A percentile compares a stretch with the other conserved stretches of the same genome.
Evolutionary conservation across 352 stramenopile genomes (phyloP).

Genomic region (Pythium volutum): DNA sequence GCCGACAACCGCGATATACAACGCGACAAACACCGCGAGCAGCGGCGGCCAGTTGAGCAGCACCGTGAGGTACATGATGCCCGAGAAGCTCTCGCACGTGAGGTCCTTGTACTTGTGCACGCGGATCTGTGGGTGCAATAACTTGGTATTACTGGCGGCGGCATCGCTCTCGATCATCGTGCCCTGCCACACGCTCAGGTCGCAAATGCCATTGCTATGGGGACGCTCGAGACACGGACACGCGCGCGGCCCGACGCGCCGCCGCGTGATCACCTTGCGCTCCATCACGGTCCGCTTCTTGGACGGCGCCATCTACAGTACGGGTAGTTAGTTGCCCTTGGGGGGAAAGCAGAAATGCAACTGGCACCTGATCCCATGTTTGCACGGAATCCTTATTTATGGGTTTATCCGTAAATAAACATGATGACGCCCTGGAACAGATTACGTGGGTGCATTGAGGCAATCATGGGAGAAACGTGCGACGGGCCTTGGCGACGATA

Average conservation of each 20-base stretch:
- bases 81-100: slow-evolving; percentile 33
- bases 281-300: slow-evolving; percentile 34
- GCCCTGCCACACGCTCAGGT: slow-evolving; percentile 52
- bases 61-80: slow-evolving; percentile 49
- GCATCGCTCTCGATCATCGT: slow-evolving; percentile 40
- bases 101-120: slow-evolving; percentile 52
- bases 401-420: slow-evolving; percentile 1
- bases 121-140: slow-evolving; percentile 42
- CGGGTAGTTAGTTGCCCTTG: no score
- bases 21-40: slow-evolving; percentile 41
- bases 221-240: slow-evolving; percentile 33
- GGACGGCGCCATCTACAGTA: slow-evolving; percentile 33
- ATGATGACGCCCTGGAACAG: background rate
- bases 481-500: slow-evolving; percentile 58
- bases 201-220: slow-evolving; percentile 40
- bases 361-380: background rate
- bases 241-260: slow-evolving; percentile 2
- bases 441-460: background rate
- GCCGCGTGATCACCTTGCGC: slow-evolving; percentile 13
- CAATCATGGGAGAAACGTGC: slow-evolving; percentile 36
- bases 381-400: background rate
- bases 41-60: slow-evolving; percentile 42
- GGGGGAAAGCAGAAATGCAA: no score
- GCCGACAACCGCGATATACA: slow-evolving; percentile 44
- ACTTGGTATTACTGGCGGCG: slow-evolving; percentile 10